Conservation (phyloP, 352 stramenopile genomes). For the Phytophthora pinifolia region DNA sequence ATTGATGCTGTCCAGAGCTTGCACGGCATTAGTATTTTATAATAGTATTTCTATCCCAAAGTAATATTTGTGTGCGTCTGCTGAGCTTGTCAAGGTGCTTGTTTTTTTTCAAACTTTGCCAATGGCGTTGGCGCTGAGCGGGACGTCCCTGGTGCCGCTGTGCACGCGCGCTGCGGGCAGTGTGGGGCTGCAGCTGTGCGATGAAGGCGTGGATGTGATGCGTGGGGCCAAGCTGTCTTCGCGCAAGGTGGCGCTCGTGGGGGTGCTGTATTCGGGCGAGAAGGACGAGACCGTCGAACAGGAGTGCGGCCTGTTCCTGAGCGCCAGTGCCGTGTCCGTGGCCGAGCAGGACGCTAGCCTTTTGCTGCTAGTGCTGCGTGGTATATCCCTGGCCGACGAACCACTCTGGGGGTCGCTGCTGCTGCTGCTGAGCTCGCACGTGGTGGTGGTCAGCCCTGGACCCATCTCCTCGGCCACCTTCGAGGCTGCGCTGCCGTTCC, state of each 20-base stretch:
- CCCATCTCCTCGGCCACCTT: conserved; percentile 46
- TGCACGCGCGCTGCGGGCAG: conserved; percentile 40
- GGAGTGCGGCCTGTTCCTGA: conserved; percentile 64
- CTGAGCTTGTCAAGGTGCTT: too few species aligned
- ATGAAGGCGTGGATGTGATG: conserved; percentile 48
- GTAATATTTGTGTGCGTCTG: not conserved
- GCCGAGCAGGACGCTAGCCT: conserved; percentile 53
- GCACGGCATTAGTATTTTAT: too few species aligned
- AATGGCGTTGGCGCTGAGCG: conserved; percentile 14
- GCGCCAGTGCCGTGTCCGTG: conserved; percentile 38
- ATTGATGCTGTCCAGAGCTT: too few species aligned
- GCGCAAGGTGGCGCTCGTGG: conserved; percentile 60
- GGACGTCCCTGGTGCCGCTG: conserved; percentile 52
- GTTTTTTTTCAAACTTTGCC: too few species aligned
- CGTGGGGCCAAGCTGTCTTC: conserved; percentile 41
- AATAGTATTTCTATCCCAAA: too few species aligned
- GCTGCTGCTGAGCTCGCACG: conserved; percentile 57
- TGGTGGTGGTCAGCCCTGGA: conserved; percentile 43
- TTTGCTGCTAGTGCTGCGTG: conserved; percentile 50
- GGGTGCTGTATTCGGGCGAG: conserved; percentile 43
- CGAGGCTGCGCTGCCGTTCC: conserved; percentile 43
- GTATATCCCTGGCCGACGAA: conserved; percentile 49
- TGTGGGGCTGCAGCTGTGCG: conserved; percentile 42
- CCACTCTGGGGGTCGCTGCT: conserved; percentile 69
- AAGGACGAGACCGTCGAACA: conserved; percentile 7